Base-by-base conservation (phyloP, 805 yeast species). In the Candida krabiensis region DNA sequence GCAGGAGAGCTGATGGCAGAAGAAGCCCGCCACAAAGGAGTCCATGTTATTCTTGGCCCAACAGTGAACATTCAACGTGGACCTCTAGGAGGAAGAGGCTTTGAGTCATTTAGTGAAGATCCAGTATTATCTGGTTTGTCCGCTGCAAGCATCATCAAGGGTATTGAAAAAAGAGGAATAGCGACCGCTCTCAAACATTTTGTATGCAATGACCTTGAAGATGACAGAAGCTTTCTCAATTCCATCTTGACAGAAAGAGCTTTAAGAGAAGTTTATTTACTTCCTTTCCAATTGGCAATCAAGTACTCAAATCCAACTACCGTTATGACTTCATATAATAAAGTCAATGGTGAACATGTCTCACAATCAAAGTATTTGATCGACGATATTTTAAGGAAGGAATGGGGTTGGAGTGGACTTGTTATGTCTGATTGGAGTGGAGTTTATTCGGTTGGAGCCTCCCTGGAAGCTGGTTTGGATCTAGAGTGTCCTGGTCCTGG, bases 401-500 rank as follows among this genome's bases (percentile, higher is more conserved):
- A 79, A 54, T 79, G 82, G 82, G 60, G 63, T 4, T 79, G 68
- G 61, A 64, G 71, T 11, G 85, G 85, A 30, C 54, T 70, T 25
- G 53, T 70, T 27, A 77, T 80, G 77, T 71, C 80, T 21, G 86
- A 79, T 58, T 79, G 84, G 85, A 73, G 50, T 54, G 86, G 85
- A 22, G 67, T 69, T 6, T 77, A 73, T 53, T 64, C 78, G n/a
- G 59, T 61, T 28, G 64, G 61, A 32, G 70, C 66, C 30, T 50
- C 79, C n/a, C 55, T 79, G 33, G 67, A 69, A 27, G 74, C 75
- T 26, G 84, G 84, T 8, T 60, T 80, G 39, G 80, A 78, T 52
- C 61, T 80, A 48, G 86, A 80, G 56, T 77, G 78, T 82, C 86
- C 86, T 1, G 86, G 85, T 27, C 77, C 79, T 13, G 58, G 77